phyloP scores from a whole-genome alignment of 495 filamentous ascomycete species.

The Neurospora sp. region DNA sequence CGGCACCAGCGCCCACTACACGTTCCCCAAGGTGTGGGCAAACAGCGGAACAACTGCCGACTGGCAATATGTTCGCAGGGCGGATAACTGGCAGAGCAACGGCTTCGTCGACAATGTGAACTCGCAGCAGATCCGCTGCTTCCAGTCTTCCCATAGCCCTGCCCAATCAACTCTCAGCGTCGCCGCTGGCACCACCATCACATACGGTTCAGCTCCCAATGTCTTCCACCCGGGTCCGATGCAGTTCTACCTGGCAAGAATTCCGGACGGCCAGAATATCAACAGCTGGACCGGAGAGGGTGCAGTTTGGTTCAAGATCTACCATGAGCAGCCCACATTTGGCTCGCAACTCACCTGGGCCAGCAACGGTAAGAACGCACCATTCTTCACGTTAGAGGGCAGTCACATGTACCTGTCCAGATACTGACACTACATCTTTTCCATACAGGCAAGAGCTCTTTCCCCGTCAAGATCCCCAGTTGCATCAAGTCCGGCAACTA shows the following conservation, averaged over 20 bases:
- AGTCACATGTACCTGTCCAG: not conserved
- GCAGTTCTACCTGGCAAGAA: slow-evolving; percentile 38
- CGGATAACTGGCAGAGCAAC: slow-evolving; percentile 32
- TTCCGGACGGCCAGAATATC: slow-evolving; percentile 28
- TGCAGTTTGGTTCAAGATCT: slow-evolving; percentile 46
- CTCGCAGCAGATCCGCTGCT: slow-evolving; percentile 39
- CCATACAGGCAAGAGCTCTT: slow-evolving; percentile 21
- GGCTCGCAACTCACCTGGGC: slow-evolving; percentile 31
- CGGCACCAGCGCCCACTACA: slow-evolving; percentile 21
- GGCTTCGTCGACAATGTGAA: slow-evolving; percentile 34
- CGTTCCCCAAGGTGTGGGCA: slow-evolving; percentile 13
- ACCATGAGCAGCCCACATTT: slow-evolving; percentile 34
- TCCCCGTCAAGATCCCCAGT: slow-evolving; percentile 31
- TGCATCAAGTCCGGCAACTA: slow-evolving; percentile 44
- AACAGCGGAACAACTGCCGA: slow-evolving; percentile 10
- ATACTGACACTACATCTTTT: not conserved
- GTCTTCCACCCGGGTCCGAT: slow-evolving; percentile 38
- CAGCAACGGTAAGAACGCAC: slow-evolving; percentile 14
- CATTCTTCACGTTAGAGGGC: not conserved
- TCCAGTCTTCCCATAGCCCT: slow-evolving; percentile 21
- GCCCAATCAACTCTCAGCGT: slow-evolving; percentile 25
- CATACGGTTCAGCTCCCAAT: slow-evolving; percentile 30
- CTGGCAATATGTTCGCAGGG: slow-evolving; percentile 29
- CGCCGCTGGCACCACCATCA: slow-evolving; percentile 31
- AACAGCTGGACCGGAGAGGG: slow-evolving; percentile 36